Evolutionary conservation across 129 eudicot species (phyloP), one percentile per base, ranked within the genome.

Genomic region (Ambrosia trifida): DNA sequence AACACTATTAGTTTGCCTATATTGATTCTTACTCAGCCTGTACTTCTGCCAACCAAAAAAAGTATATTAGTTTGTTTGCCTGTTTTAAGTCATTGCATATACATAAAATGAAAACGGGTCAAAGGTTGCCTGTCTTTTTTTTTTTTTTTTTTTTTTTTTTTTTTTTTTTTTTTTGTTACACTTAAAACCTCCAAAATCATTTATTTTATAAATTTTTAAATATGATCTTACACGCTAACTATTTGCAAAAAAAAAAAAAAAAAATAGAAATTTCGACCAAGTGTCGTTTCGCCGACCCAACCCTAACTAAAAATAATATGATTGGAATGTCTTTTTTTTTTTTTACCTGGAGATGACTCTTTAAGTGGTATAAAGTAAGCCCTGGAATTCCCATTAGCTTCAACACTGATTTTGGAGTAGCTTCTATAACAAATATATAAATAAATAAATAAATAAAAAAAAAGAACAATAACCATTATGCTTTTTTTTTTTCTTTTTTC

Each of bases 321-420:
- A 57, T 28, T 57, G 54, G 45, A 49, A 77, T 62, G 45, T 64
- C 62, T 64, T 53, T 50, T 7, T 46, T 64, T 53, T 50, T 7
- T 46, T 16, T 77, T 64, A 95, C 99, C 97, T 95, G 99, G 72
- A 95, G 97, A 76, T 95, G 99, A 73, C 99, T 95, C 85, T 95
- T 95, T 70, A 95, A 82, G 73, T 95, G 99, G 80, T 95, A 95
- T 49, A 95, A 81, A 18, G 99, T 95, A 41, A 95, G 91, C 49
- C 97, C 99, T 73, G 77, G 99, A 83, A 95, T 88, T 63, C 99
- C 99, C 99, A 95, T 95, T 36, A 90, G 88, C 85, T 95, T 95
- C 81, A 95, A 78, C 67, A 95, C 99, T 68, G 99, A 85, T 83
- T 95, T 95, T 30, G 99, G 99, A 63, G 99, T 95, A 66, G 99